A percentile compares a stretch with the other conserved stretches of the same genome.
phyloP scores from a whole-genome alignment of 75 land plant genomes.

The Adiantum capillusveneris region DNA sequence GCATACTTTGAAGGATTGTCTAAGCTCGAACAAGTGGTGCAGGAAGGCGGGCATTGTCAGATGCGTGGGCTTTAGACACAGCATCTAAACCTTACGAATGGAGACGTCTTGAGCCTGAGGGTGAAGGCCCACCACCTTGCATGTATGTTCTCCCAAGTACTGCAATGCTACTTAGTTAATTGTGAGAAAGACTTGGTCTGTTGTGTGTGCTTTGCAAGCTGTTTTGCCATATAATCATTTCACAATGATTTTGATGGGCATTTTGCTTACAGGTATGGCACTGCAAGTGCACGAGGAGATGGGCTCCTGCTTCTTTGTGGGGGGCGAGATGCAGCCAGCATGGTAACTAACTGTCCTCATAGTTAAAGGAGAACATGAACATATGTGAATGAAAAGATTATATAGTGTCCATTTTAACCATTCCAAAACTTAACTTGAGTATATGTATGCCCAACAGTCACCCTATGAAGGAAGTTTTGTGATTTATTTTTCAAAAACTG shows the following conservation, averaged over 20 bases:
- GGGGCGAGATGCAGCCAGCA: constrained; percentile 79
- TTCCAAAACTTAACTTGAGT: too few relatives aligned
- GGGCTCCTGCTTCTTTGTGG: constrained; percentile 81
- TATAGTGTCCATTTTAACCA: too few relatives aligned
- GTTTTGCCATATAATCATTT: not conserved
- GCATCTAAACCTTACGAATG: constrained; percentile 99
- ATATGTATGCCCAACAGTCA: too few relatives aligned
- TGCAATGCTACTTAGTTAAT: not conserved
- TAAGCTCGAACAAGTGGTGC: constrained; percentile 2
- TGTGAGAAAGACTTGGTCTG: not conserved
- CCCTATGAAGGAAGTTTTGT: too few relatives aligned
- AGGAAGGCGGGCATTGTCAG: constrained; percentile 97
- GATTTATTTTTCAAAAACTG: too few relatives aligned
- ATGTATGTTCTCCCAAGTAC: constrained; percentile 36
- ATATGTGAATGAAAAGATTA: too few relatives aligned
- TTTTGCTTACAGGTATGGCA: constrained; percentile 53
- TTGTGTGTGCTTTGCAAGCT: too few relatives aligned
- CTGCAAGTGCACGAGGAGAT: constrained; percentile 85
- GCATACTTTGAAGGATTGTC: not conserved
- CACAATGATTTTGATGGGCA: not conserved
- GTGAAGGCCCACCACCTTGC: constrained; percentile 99
- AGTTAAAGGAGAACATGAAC: too few relatives aligned
- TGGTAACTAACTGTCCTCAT: too few relatives aligned
- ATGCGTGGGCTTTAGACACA: constrained; percentile 99
- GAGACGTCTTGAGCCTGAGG: constrained; percentile 95